These are phyloP conservation scores for Didymella pomorum DNA, from an alignment of 2,329 filamentous ascomycete species.

Conservation along the genomic window DNA sequence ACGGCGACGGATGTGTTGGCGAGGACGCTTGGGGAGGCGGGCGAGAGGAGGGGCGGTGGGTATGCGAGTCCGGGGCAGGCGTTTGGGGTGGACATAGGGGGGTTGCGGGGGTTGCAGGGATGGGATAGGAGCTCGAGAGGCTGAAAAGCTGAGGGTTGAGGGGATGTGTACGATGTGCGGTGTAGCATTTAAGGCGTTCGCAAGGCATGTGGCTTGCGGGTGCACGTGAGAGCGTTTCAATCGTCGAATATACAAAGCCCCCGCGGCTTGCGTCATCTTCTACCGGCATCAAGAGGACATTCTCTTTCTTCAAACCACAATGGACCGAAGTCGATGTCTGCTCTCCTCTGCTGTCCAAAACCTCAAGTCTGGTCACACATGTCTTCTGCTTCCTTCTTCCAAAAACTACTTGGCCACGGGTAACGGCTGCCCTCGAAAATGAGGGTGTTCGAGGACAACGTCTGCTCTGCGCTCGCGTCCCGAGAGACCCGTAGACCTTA, in stretches of 20 bases:
- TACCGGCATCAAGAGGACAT: too few relatives aligned
- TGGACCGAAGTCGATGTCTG: too few relatives aligned
- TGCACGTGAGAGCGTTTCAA: not conserved
- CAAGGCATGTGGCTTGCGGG: not conserved
- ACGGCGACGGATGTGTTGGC: constrained; percentile 71
- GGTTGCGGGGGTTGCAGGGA: constrained; percentile 23
- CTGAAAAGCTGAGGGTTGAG: not conserved
- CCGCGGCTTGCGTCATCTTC: not conserved
- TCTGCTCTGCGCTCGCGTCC: too few relatives aligned
- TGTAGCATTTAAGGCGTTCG: not conserved
- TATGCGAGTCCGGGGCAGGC: constrained; percentile 20
- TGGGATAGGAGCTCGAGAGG: constrained; percentile 31
- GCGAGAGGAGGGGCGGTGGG: constrained; percentile 8
- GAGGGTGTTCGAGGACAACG: too few relatives aligned
- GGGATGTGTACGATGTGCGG: not conserved
- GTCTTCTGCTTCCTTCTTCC: too few relatives aligned
- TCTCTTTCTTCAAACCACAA: too few relatives aligned
- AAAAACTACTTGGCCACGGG: too few relatives aligned
- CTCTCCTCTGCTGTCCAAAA: too few relatives aligned
- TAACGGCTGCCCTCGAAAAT: too few relatives aligned
- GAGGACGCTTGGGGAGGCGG: constrained; percentile 32
- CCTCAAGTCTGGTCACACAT: too few relatives aligned
- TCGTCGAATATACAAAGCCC: not conserved
- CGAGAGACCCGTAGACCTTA: too few relatives aligned
- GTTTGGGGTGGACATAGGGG: constrained; percentile 13